phyloP scores from a whole-genome alignment of 768 basidiomycete species.

The Lactarius sp. region DNA sequence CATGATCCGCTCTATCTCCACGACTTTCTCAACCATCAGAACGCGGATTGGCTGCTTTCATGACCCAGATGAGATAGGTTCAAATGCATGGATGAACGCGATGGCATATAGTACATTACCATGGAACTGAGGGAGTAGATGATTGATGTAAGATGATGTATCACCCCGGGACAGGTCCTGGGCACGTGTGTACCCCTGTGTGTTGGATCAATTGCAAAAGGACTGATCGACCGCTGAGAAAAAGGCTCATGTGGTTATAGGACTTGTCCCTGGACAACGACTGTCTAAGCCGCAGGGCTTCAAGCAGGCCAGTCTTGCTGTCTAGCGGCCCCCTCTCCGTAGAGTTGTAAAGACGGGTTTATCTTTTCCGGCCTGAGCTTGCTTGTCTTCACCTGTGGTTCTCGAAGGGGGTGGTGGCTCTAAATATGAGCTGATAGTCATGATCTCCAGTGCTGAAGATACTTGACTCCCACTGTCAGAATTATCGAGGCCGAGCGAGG shows the following conservation, averaged over 20 bases:
- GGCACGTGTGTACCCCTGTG: neutral
- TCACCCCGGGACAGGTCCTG: neutral
- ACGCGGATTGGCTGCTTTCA: no score
- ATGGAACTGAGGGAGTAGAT: neutral
- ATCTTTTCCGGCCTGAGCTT: neutral
- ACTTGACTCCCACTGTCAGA: conserved; percentile 4
- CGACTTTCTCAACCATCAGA: no score
- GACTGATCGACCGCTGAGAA: neutral
- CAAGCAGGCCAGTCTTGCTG: neutral
- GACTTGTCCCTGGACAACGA: neutral
- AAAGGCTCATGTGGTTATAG: neutral
- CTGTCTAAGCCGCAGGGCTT: neutral
- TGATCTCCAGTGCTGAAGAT: neutral
- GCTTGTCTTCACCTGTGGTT: neutral
- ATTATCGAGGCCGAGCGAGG: neutral
- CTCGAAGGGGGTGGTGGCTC: neutral
- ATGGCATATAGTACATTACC: neutral
- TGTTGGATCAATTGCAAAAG: neutral
- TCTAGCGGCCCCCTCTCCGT: conserved; percentile 12
- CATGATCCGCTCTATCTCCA: neutral
- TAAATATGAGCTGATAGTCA: neutral
- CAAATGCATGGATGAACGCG: no score
- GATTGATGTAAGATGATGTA: neutral
- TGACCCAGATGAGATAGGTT: no score
- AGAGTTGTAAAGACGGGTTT: neutral